These are phyloP conservation scores for Cyberlindnera galapagoensis DNA, from an alignment of 805 yeast species.

Conservation along the genomic window DNA sequence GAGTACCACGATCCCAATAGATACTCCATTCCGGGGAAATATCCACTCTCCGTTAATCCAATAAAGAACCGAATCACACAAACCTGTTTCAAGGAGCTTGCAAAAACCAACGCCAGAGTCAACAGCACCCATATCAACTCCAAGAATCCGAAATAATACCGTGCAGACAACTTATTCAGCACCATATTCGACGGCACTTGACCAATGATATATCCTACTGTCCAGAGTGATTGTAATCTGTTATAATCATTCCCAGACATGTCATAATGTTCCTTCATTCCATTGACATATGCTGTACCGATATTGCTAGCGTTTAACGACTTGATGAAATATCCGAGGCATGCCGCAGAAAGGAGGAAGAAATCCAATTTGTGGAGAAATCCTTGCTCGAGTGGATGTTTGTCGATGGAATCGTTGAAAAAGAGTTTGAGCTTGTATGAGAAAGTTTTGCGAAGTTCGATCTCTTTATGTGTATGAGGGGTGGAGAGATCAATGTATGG, in stretches of 20 bases:
- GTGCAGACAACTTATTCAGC: conserved; percentile 28
- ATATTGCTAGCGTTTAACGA: conserved; percentile 5
- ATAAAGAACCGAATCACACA: conserved; percentile 29
- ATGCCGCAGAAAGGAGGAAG: conserved; percentile 5
- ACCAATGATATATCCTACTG: conserved; percentile 44
- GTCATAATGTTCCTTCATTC: conserved; percentile 33
- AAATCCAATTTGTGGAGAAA: conserved; percentile 5
- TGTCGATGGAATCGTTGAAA: conserved; percentile 3
- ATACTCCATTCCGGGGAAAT: conserved; percentile 26
- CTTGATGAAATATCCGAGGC: conserved; percentile 8
- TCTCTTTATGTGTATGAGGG: too few species aligned
- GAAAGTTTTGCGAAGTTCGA: too few species aligned
- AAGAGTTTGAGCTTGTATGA: too few species aligned
- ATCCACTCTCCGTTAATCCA: conserved; percentile 38
- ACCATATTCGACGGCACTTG: conserved; percentile 38
- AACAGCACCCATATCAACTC: conserved; percentile 38
- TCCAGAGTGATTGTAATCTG: conserved; percentile 35
- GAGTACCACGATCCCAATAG: conserved; percentile 27
- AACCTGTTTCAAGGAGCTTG: conserved; percentile 16
- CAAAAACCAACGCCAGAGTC: conserved; percentile 20
- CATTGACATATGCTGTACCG: conserved; percentile 23
- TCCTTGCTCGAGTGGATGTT: conserved; percentile 3
- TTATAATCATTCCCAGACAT: conserved; percentile 37
- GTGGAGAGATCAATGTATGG: too few species aligned
- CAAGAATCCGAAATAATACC: conserved; percentile 35